These are phyloP conservation scores for Auriscalpium microsporum DNA, from an alignment of 768 basidiomycete genomes.

Conservation along the genomic window DNA sequence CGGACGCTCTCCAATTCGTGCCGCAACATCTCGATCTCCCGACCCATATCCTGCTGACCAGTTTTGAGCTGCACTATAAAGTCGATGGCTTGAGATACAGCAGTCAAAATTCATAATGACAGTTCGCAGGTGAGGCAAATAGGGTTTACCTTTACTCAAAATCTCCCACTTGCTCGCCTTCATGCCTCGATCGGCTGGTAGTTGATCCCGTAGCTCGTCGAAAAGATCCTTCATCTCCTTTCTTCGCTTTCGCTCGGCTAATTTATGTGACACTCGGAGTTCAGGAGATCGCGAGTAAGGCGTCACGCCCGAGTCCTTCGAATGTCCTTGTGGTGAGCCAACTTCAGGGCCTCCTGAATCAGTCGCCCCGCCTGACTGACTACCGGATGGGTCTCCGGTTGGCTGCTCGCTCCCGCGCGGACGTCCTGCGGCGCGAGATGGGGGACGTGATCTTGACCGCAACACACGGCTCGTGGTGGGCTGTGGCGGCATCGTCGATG, in stretches of 20 bases:
- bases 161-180: conserved; percentile 99
- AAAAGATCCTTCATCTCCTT: conserved; percentile 99
- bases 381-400: conserved; percentile 23
- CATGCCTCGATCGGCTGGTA: conserved; percentile 89
- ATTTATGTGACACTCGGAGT: conserved; percentile 89
- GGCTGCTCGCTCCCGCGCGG: conserved; percentile 32
- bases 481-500: conserved; percentile 39
- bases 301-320: conserved; percentile 35
- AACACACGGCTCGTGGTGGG: conserved; percentile 41
- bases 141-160: conserved; percentile 75
- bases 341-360: conserved; percentile 13
- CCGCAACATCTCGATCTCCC: conserved; percentile 72
- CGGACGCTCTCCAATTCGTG: conserved; percentile 63
- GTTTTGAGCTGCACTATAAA: conserved; percentile 76
- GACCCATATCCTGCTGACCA: conserved; percentile 63
- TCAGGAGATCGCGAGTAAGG: conserved; percentile 96
- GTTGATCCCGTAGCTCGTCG: conserved; percentile 87
- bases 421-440: conserved; percentile 23
- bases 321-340: conserved; percentile 1
- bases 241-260: conserved; percentile 92
- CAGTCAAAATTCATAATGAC: not conserved
- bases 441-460: conserved; percentile 36
- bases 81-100: conserved; percentile 60
- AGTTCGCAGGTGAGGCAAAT: not conserved
- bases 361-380: conserved; percentile 11